A percentile compares a stretch with the other conserved stretches of the same genome.
Evolutionary conservation across 192 early-diverging fungal species (phyloP).

Genomic region (Thoreauomyces humboldtii): DNA sequence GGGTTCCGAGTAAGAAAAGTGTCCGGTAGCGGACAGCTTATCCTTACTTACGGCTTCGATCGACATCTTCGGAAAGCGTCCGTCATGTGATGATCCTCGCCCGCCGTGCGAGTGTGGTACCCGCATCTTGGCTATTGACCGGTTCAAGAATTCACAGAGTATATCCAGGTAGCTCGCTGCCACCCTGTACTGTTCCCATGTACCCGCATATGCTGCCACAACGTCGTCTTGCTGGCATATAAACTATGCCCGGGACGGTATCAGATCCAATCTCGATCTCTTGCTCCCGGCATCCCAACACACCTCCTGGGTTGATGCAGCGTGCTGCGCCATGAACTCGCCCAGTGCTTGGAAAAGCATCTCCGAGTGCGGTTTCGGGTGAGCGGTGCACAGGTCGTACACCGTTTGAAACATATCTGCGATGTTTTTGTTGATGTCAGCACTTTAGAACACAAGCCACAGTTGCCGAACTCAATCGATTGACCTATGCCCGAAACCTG

Average conservation of each 20-base stretch:
- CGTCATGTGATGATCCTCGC: neutral
- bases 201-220: conserved; percentile 62
- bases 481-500: conserved; percentile 25
- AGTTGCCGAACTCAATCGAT: neutral
- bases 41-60: conserved; percentile 18
- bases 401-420: conserved; percentile 73
- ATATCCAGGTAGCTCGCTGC: conserved; percentile 58
- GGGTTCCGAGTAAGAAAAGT: neutral
- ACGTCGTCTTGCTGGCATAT: conserved; percentile 55
- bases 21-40: no score
- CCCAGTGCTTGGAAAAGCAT: conserved; percentile 63
- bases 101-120: conserved; percentile 36
- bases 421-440: neutral
- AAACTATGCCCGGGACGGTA: conserved; percentile 1
- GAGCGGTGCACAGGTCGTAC: conserved; percentile 78
- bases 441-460: neutral
- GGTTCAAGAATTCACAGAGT: conserved; percentile 74
- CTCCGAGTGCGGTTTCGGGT: conserved; percentile 68
- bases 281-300: no score
- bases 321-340: conserved; percentile 62
- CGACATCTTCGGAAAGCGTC: conserved; percentile 12
- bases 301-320: conserved; percentile 52
- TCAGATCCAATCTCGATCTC: no score
- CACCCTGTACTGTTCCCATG: conserved; percentile 64
- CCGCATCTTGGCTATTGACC: conserved; percentile 44